These are phyloP conservation scores for Nicotiana sylvestris DNA, from an alignment of 257 asterid genomes.

Conservation along the genomic window DNA sequence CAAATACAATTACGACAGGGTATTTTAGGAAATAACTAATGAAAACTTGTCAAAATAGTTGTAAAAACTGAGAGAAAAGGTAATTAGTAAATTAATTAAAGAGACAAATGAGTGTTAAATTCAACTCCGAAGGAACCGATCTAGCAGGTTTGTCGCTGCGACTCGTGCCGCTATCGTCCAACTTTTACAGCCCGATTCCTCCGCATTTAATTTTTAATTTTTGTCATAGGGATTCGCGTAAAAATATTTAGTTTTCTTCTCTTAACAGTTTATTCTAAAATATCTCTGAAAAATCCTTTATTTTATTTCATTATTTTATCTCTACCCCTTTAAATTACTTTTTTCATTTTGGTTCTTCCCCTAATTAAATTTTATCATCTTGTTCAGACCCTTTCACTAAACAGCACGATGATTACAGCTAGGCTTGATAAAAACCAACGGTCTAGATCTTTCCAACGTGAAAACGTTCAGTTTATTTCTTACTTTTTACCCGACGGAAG, in stretches of 20 bases:
- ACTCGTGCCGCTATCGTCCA: conserved; percentile 51
- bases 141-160: conserved; percentile 54
- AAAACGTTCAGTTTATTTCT: not conserved
- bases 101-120: not conserved
- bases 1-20: not conserved
- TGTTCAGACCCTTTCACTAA: conserved; percentile 23
- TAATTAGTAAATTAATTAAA: conserved; percentile 2
- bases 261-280: not conserved
- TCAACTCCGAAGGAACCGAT: conserved; percentile 36
- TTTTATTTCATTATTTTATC: conserved; percentile 1
- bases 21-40: not conserved
- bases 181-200: conserved; percentile 36
- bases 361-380: not conserved
- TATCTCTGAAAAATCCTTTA: conserved; percentile 3
- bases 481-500: not conserved
- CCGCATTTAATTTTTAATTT: conserved; percentile 12
- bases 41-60: not conserved
- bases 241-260: not conserved
- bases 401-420: conserved; percentile 39
- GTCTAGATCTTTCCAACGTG: conserved; percentile 11
- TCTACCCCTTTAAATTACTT: not conserved
- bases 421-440: conserved; percentile 14
- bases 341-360: not conserved
- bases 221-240: conserved; percentile 32
- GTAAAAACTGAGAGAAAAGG: not conserved